Conservation (phyloP, 2,329 filamentous ascomycete species). For the Nemania sp. region DNA sequence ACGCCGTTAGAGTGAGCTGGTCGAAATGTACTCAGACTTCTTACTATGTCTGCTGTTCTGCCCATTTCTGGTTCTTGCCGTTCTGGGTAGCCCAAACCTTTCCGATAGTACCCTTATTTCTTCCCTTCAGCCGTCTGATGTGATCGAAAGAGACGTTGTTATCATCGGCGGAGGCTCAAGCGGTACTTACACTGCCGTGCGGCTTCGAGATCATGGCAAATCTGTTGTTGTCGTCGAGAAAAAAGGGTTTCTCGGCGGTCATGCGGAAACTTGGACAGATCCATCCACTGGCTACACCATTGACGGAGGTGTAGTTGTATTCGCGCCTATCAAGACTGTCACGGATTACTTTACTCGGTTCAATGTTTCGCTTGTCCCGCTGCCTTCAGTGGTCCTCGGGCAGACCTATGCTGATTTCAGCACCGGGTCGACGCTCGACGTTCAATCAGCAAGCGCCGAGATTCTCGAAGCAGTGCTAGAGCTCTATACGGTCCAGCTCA, state of each 20-base stretch:
- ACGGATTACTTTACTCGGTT: slow-evolving; percentile 14
- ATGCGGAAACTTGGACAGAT: slow-evolving; percentile 22
- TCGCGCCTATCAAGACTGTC: slow-evolving; percentile 7
- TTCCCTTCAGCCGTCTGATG: neutral
- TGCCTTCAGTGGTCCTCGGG: neutral
- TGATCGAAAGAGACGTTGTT: slow-evolving; percentile 34
- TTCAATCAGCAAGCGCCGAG: neutral
- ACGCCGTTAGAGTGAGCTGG: no score
- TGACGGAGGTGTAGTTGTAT: slow-evolving; percentile 11
- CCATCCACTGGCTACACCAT: slow-evolving; percentile 9
- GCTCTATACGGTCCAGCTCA: slow-evolving; percentile 1
- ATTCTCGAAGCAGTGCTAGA: neutral
- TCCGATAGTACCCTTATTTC: no score
- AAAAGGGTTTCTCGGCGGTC: slow-evolving; percentile 36
- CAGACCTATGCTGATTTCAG: neutral
- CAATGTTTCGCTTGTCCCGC: neutral
- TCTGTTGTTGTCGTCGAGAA: slow-evolving; percentile 43
- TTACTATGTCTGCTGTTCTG: neutral
- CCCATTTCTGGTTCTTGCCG: neutral
- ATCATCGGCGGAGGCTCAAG: slow-evolving; percentile 43
- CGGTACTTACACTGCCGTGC: slow-evolving; percentile 41
- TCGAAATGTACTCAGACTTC: neutral
- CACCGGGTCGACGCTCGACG: neutral
- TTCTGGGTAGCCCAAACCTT: neutral
- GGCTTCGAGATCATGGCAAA: slow-evolving; percentile 37